phyloP scores from a whole-genome alignment of 352 stramenopile genomes.

The Globisporangium spiculum region DNA sequence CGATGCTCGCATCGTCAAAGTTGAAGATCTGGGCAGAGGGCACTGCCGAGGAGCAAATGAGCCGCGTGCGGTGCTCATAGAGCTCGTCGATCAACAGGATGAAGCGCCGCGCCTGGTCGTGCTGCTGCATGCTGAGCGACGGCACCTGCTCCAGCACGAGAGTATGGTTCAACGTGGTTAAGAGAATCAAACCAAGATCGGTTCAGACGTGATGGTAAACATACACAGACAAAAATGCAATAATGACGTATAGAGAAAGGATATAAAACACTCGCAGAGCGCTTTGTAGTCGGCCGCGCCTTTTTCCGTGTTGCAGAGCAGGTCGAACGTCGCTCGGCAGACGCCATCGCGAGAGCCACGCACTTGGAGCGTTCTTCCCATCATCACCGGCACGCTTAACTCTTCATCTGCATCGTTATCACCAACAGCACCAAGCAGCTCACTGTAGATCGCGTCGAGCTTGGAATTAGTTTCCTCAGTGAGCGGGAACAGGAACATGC shows the following conservation, averaged over 20 bases:
- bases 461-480: conserved; percentile 24
- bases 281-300: conserved; percentile 95
- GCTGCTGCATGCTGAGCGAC: conserved; percentile 73
- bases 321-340: conserved; percentile 86
- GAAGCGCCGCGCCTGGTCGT: conserved; percentile 94
- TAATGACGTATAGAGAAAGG: not conserved
- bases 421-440: conserved; percentile 26
- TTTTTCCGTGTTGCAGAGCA: conserved; percentile 93
- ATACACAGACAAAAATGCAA: not conserved
- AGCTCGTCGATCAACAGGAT: conserved; percentile 97
- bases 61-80: conserved; percentile 87
- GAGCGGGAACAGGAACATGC: conserved; percentile 62
- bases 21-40: conserved; percentile 53
- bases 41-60: conserved; percentile 56
- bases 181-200: not conserved
- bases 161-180: conserved; percentile 36
- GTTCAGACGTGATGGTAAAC: not conserved
- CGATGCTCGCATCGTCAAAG: conserved; percentile 54
- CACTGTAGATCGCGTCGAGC: conserved; percentile 45
- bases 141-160: conserved; percentile 91
- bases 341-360: conserved; percentile 39
- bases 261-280: conserved; percentile 85
- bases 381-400: conserved; percentile 74
- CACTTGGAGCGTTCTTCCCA: conserved; percentile 63
- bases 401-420: conserved; percentile 20